Conservation (phyloP, 257 asterid species). For the Haberlea rhodopensis region DNA sequence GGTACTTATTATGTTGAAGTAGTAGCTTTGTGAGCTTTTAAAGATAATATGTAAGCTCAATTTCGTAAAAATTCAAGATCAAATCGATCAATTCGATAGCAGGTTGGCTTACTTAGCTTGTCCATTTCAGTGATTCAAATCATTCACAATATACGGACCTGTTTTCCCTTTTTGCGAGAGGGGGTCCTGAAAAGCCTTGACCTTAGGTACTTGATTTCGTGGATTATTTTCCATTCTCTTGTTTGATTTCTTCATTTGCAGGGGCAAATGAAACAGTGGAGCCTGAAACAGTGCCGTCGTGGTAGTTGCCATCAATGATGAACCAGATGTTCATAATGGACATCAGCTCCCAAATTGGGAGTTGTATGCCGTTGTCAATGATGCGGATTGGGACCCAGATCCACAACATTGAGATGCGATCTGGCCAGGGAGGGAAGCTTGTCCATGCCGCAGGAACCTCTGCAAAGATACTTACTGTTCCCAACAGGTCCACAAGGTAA, state of each 20-base stretch:
- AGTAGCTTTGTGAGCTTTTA: background rate
- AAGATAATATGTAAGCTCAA: too few relatives aligned
- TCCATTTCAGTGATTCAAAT: background rate
- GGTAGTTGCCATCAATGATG: slow-evolving; percentile 37
- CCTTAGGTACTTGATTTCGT: background rate
- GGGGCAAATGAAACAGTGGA: slow-evolving; percentile 33
- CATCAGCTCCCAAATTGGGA: slow-evolving; percentile 55
- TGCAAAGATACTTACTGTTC: slow-evolving; percentile 75
- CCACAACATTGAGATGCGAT: slow-evolving; percentile 89
- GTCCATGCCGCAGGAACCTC: slow-evolving; percentile 72
- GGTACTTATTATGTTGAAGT: background rate
- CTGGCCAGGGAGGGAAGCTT: slow-evolving; percentile 77
- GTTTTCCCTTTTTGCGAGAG: too few relatives aligned
- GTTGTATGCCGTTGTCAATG: slow-evolving; percentile 56
- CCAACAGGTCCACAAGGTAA: slow-evolving; percentile 57
- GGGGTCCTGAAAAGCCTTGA: too few relatives aligned
- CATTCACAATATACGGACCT: background rate
- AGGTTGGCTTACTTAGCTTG: background rate
- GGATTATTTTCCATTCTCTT: too few relatives aligned
- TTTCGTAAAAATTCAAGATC: background rate
- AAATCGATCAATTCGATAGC: background rate
- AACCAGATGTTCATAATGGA: slow-evolving; percentile 51
- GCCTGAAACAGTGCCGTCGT: slow-evolving; percentile 28
- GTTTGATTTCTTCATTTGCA: slow-evolving; percentile 25
- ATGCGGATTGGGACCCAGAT: slow-evolving; percentile 71